phyloP scores from a whole-genome alignment of 495 filamentous ascomycete species.

The Xylaria bambusicola region DNA sequence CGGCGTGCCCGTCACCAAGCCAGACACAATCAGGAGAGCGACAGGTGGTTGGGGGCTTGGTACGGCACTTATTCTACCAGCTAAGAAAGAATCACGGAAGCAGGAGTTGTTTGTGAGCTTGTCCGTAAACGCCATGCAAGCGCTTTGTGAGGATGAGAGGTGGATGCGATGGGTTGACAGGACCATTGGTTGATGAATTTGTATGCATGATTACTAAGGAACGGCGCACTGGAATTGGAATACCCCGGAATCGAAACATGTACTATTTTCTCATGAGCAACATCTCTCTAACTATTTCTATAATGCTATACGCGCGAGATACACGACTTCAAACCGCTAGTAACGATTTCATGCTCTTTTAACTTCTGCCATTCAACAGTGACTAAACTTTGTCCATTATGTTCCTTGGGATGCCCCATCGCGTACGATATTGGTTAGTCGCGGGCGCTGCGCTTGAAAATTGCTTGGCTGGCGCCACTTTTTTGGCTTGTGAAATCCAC shows the following conservation, averaged over 20 bases:
- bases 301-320: background rate
- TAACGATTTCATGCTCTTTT: no score
- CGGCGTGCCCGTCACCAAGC: slow-evolving; percentile 32
- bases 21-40: slow-evolving; percentile 36
- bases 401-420: background rate
- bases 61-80: slow-evolving; percentile 35
- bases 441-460: background rate
- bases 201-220: slow-evolving; percentile 9
- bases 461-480: slow-evolving; percentile 9
- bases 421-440: background rate
- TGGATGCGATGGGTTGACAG: slow-evolving; percentile 38
- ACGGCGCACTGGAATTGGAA: slow-evolving; percentile 14
- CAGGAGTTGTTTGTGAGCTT: slow-evolving; percentile 38
- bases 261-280: slow-evolving; percentile 1
- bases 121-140: slow-evolving; percentile 35
- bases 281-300: slow-evolving; percentile 1
- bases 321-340: no score
- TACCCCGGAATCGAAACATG: slow-evolving; percentile 13
- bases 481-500: background rate
- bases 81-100: slow-evolving; percentile 28
- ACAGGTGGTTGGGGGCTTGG: slow-evolving; percentile 35
- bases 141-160: slow-evolving; percentile 33
- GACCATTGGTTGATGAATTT: slow-evolving; percentile 32
- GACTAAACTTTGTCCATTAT: background rate
- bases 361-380: no score